A percentile compares a stretch with the other conserved stretches of the same genome.
These are phyloP conservation scores for Geotrichum histeridarum DNA, from an alignment of 1,139 yeast genomes.

Conservation along the genomic window DNA sequence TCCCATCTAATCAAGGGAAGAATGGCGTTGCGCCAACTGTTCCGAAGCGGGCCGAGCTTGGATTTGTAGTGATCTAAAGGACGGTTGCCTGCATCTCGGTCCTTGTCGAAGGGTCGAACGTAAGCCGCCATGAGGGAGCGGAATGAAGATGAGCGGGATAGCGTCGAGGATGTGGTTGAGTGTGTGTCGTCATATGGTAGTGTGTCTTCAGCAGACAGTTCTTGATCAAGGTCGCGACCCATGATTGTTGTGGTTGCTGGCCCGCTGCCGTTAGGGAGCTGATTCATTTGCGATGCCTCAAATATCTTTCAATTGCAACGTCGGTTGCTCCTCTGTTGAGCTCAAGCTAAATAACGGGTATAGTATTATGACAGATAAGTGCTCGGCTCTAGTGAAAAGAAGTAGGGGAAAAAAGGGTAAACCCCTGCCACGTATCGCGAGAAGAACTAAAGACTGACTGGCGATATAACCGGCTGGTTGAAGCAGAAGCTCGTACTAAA, in stretches of 20 bases:
- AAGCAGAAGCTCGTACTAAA: too few relatives aligned
- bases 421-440: too few relatives aligned
- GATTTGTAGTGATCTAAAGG: conserved; percentile 60
- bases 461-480: too few relatives aligned
- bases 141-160: conserved; percentile 41
- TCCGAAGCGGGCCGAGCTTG: conserved; percentile 56
- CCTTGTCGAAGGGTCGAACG: conserved; percentile 29
- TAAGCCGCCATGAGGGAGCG: conserved; percentile 29
- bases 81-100: conserved; percentile 66
- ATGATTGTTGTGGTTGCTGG: not conserved
- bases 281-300: too few relatives aligned
- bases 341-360: too few relatives aligned
- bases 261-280: too few relatives aligned
- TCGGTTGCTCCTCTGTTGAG: too few relatives aligned
- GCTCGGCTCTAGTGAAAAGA: too few relatives aligned
- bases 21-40: conserved; percentile 49
- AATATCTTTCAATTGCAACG: too few relatives aligned
- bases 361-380: too few relatives aligned
- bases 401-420: too few relatives aligned
- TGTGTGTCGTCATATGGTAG: not conserved
- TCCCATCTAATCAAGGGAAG: conserved; percentile 63
- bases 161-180: not conserved
- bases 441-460: too few relatives aligned
- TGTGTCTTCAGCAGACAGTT: not conserved
- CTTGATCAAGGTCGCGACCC: not conserved